These are phyloP conservation scores for Mortierella alpina DNA, from an alignment of 192 early-diverging fungal genomes.

Conservation along the genomic window DNA sequence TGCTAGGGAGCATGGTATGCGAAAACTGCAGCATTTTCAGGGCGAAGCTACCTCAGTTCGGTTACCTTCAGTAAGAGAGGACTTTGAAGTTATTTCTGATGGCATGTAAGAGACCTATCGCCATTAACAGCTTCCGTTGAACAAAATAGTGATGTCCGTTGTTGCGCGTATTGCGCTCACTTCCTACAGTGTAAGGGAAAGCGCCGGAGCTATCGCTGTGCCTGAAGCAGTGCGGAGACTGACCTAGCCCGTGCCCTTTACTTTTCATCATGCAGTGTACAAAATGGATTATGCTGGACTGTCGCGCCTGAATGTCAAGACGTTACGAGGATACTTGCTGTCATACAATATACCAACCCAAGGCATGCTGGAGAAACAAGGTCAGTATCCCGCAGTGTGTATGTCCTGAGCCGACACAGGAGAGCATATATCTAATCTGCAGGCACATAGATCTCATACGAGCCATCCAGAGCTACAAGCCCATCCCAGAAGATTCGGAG, in stretches of 20 bases:
- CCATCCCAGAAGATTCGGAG: slow-evolving; percentile 46
- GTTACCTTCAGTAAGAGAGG: slow-evolving; percentile 42
- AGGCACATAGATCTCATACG: slow-evolving; percentile 24
- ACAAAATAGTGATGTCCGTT: slow-evolving; percentile 42
- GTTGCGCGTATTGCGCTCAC: slow-evolving; percentile 45
- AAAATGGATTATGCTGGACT: slow-evolving; percentile 46
- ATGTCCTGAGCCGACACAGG: neutral
- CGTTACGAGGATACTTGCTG: slow-evolving; percentile 35
- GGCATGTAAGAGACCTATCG: neutral
- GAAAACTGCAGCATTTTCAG: slow-evolving; percentile 43
- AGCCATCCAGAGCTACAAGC: slow-evolving; percentile 41
- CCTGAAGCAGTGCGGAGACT: neutral
- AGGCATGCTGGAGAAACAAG: slow-evolving; percentile 53
- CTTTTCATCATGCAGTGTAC: slow-evolving; percentile 15
- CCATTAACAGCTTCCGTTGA: neutral
- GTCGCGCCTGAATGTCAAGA: slow-evolving; percentile 46
- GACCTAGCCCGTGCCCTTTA: neutral
- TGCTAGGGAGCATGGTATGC: slow-evolving; percentile 45
- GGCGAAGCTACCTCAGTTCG: slow-evolving; percentile 47
- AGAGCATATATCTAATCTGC: neutral
- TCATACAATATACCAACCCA: slow-evolving; percentile 48
- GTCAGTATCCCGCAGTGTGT: slow-evolving; percentile 2
- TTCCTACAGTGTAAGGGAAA: slow-evolving; percentile 26
- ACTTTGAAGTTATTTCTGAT: neutral
- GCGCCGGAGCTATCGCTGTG: neutral